phyloP scores from a whole-genome alignment of 805 yeast genomes.

The Lipomyces yamanashiensis region DNA sequence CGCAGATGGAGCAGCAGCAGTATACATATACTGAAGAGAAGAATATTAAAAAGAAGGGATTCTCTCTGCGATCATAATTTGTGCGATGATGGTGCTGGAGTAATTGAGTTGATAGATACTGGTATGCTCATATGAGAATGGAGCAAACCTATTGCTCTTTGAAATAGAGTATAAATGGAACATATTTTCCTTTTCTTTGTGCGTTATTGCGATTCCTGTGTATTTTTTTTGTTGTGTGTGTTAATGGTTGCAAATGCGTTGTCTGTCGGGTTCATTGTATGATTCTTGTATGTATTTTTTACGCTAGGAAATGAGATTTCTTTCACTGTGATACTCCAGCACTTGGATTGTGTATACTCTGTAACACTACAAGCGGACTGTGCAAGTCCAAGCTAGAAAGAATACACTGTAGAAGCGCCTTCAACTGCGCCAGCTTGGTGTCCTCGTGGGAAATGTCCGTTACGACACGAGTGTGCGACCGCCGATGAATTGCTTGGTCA shows the following conservation, averaged over 20 bases:
- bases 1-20: slow-evolving; percentile 55
- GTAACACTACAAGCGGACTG: no score
- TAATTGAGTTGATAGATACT: background rate
- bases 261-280: background rate
- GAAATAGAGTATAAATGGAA: background rate
- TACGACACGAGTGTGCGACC: no score
- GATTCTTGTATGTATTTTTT: slow-evolving; percentile 10
- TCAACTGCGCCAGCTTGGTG: no score
- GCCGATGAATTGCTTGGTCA: no score
- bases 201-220: background rate
- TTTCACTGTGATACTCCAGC: background rate
- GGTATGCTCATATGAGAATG: background rate
- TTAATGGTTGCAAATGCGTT: slow-evolving; percentile 6
- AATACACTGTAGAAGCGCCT: no score
- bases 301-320: background rate
- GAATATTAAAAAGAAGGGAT: slow-evolving; percentile 30
- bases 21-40: slow-evolving; percentile 21
- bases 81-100: background rate
- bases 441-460: no score
- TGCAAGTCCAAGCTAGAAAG: no score
- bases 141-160: background rate
- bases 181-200: background rate
- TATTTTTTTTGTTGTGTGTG: background rate
- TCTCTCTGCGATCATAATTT: slow-evolving; percentile 30
- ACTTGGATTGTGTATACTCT: no score